phyloP scores from a whole-genome alignment of 805 yeast species.

The Candida ortonii region DNA sequence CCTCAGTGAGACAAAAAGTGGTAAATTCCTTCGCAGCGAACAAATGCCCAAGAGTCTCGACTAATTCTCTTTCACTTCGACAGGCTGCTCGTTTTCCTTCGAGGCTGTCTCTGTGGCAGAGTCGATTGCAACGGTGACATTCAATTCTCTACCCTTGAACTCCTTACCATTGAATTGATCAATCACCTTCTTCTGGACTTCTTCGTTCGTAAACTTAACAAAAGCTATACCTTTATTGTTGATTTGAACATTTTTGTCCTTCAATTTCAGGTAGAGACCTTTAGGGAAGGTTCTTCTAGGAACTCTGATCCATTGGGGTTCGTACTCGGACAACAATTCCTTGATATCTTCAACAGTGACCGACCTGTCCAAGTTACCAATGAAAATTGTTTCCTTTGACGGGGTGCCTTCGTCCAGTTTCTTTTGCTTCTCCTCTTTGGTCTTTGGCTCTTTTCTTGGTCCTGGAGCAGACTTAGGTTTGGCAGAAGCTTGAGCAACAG shows the following conservation, averaged over 20 bases:
- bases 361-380: slow-evolving; percentile 56
- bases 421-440: slow-evolving; percentile 30
- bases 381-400: slow-evolving; percentile 57
- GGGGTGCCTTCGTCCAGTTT: slow-evolving; percentile 48
- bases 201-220: slow-evolving; percentile 48
- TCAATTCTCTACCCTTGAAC: slow-evolving; percentile 61
- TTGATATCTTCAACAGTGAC: slow-evolving; percentile 46
- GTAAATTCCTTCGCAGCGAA: no score
- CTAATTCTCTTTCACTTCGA: slow-evolving; percentile 15
- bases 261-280: slow-evolving; percentile 41
- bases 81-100: slow-evolving; percentile 2
- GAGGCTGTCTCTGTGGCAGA: slow-evolving; percentile 26
- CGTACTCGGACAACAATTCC: slow-evolving; percentile 44
- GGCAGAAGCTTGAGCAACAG: slow-evolving; percentile 9
- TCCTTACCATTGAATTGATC: slow-evolving; percentile 63
- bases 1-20: no score
- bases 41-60: slow-evolving; percentile 2
- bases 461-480: slow-evolving; percentile 9
- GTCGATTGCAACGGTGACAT: slow-evolving; percentile 73
- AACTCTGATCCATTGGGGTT: slow-evolving; percentile 57
- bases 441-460: slow-evolving; percentile 17
- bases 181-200: slow-evolving; percentile 47
- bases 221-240: slow-evolving; percentile 66
- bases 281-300: slow-evolving; percentile 51
- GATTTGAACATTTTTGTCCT: slow-evolving; percentile 44